A percentile compares a stretch with the other conserved stretches of the same genome.
Conservation (phyloP, 164 flowering plant species). For the Umbellularia californica region DNA sequence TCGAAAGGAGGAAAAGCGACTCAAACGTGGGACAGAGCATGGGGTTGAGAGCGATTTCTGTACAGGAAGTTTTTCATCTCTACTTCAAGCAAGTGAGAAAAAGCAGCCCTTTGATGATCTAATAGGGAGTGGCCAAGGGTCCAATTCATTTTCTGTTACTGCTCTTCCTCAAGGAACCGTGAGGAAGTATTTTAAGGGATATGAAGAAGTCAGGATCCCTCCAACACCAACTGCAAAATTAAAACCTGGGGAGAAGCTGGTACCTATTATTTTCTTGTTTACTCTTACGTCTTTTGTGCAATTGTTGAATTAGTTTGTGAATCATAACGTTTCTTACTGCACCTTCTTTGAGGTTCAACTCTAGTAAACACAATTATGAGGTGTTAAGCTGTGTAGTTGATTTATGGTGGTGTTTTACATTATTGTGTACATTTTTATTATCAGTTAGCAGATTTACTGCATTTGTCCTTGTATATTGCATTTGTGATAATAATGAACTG, state of each 20-base stretch:
- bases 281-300: no score
- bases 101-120: conserved; percentile 66
- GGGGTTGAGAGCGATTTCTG: conserved; percentile 59
- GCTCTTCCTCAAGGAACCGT: conserved; percentile 94
- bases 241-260: conserved; percentile 98
- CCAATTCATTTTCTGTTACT: conserved; percentile 41
- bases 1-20: conserved; percentile 87
- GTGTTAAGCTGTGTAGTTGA: no score
- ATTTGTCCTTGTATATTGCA: no score
- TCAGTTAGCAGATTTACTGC: no score
- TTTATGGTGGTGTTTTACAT: no score
- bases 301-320: no score
- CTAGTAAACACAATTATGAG: no score
- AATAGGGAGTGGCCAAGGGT: conserved; percentile 65
- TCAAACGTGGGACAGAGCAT: conserved; percentile 67
- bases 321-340: no score
- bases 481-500: no score
- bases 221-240: conserved; percentile 81
- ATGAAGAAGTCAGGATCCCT: conserved; percentile 90
- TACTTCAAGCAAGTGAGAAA: conserved; percentile 85
- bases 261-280: conserved; percentile 19
- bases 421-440: no score
- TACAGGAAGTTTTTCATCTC: conserved; percentile 61
- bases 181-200: conserved; percentile 85
- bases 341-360: no score